Conservation (phyloP, 176 grass and related monocot species). For the Triticum aestivum region IWGSC_CS_RefSeq_v2.1 NC_057802.1:543211758-543212257, state of each 20-base stretch:
- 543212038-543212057: conserved; percentile 9
- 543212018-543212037: conserved; percentile 13
- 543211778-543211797: conserved; percentile 7
- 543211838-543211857: not conserved
- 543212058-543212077: conserved; percentile 37
- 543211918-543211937: not conserved
- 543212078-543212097: not conserved
- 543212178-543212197: not conserved
- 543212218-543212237: not conserved
- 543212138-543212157: not conserved
- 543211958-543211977: not conserved
- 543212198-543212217: not conserved
- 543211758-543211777: not conserved
- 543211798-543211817: not conserved
- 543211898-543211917: not conserved
- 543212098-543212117: not conserved
- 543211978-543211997: not conserved
- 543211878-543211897: not conserved
- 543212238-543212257: not conserved
- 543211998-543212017: not conserved
- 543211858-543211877: conserved; percentile 3
- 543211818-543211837: not conserved
- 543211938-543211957: conserved; percentile 8
- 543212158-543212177: not conserved
- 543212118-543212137: not conserved